Percentiles rank a stretch among this genome's conserved stretches.
Evolutionary conservation across 2,329 filamentous ascomycete genomes (phyloP).

Genomic region (Colletotrichum sojae): DNA sequence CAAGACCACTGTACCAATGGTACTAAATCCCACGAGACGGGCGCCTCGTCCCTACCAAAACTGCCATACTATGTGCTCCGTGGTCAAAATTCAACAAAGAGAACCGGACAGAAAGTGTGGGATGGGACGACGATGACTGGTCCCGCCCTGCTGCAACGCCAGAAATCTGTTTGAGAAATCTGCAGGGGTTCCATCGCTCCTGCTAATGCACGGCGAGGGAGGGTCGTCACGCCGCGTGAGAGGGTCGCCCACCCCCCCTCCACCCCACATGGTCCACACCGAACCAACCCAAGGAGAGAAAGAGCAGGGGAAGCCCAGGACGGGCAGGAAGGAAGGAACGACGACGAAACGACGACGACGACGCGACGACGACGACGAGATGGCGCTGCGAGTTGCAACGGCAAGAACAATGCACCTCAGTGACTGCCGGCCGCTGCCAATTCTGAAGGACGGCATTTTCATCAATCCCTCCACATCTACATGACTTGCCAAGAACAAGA

Average conservation of each 20-base stretch:
- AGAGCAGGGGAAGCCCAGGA: background rate
- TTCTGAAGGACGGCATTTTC: no score
- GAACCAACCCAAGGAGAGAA: slow-evolving; percentile 2
- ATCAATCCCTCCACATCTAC: no score
- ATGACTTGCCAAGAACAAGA: no score
- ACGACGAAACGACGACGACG: no score
- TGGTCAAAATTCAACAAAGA: slow-evolving; percentile 11
- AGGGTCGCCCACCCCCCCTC: slow-evolving; percentile 16
- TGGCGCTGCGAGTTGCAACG: no score
- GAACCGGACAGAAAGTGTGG: slow-evolving; percentile 12
- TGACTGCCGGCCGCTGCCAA: no score
- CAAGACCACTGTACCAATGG: no score
- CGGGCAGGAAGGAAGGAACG: no score
- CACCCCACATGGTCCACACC: background rate
- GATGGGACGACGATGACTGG: slow-evolving; percentile 37
- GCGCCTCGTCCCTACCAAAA: background rate
- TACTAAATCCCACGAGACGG: no score
- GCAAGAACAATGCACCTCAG: no score
- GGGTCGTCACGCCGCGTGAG: slow-evolving; percentile 33
- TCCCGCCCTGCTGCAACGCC: slow-evolving; percentile 35
- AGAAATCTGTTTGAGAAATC: slow-evolving; percentile 44
- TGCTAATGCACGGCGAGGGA: slow-evolving; percentile 31
- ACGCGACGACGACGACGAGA: no score
- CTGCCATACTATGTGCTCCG: background rate
- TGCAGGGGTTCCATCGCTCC: slow-evolving; percentile 43